Percentiles rank a stretch among this genome's conserved stretches.
phyloP scores from a whole-genome alignment of 2,329 filamentous ascomycete species.

The Venturia pyrina region DNA sequence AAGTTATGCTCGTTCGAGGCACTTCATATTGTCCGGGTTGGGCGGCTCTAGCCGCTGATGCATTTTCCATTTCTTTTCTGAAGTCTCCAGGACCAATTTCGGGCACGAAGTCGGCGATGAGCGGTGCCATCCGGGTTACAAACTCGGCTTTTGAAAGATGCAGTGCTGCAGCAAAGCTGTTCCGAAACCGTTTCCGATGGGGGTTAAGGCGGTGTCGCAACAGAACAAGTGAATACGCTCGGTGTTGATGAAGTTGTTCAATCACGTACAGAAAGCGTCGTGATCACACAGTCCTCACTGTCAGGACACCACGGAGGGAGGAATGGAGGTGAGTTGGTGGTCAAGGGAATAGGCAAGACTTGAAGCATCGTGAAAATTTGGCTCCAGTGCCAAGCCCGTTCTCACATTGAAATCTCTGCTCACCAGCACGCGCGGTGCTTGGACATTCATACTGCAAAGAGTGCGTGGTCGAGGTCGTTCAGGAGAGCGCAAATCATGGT shows the following conservation, averaged over 20 bases:
- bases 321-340: too few species aligned
- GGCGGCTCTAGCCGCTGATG: not conserved
- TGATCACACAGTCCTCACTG: too few species aligned
- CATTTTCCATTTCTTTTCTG: not conserved
- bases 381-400: not conserved
- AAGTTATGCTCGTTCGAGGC: not conserved
- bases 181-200: too few species aligned
- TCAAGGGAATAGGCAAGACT: not conserved
- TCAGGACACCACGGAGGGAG: too few species aligned
- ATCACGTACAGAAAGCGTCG: too few species aligned
- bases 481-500: not conserved
- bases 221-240: too few species aligned
- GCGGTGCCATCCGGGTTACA: not conserved
- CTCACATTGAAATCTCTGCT: not conserved
- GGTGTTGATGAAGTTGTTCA: too few species aligned
- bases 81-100: not conserved
- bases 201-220: too few species aligned
- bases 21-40: conserved; percentile 1
- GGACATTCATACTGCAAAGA: not conserved
- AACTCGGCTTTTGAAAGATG: not conserved
- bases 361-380: not conserved
- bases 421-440: not conserved
- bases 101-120: conserved; percentile 1
- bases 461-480: not conserved
- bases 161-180: too few species aligned